A percentile compares a stretch with the other conserved stretches of the same genome.
phyloP scores from a whole-genome alignment of 192 early-diverging fungal species.

The Pilobolus umbonatus region DNA sequence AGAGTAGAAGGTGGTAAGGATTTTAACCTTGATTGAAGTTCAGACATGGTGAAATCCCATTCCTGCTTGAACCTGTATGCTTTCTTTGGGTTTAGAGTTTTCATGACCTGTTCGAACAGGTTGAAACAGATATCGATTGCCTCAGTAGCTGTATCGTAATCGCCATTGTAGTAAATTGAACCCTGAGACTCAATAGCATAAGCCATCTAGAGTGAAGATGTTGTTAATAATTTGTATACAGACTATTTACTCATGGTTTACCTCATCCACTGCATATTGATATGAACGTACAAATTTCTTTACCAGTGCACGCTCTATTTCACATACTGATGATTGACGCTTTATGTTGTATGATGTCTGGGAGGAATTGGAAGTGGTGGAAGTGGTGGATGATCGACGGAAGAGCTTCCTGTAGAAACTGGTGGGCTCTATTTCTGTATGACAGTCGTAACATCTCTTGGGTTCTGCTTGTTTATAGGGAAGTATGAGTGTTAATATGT shows the following conservation, averaged over 20 bases:
- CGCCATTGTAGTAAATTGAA: constrained; percentile 18
- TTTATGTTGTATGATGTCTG: background rate
- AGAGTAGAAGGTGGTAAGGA: background rate
- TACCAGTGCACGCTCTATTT: background rate
- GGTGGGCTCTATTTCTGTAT: too few relatives aligned
- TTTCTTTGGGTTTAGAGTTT: background rate
- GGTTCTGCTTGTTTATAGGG: too few relatives aligned
- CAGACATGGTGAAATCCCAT: background rate
- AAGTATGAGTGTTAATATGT: constrained; percentile 5
- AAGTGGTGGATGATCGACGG: too few relatives aligned
- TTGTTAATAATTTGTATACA: background rate
- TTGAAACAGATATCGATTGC: constrained; percentile 2
- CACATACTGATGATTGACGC: background rate
- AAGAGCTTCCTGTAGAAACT: background rate
- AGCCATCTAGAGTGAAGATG: background rate
- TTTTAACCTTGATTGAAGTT: background rate
- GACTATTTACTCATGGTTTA: background rate
- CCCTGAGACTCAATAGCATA: constrained; percentile 21
- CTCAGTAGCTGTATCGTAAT: constrained; percentile 10
- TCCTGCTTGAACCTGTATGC: background rate
- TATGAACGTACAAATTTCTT: constrained; percentile 3
- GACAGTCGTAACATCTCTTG: too few relatives aligned
- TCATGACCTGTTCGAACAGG: background rate
- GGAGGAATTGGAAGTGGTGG: background rate
- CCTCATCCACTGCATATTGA: constrained; percentile 9